Base-by-base conservation (phyloP, 805 yeast species). In the Kockiozyma suomiensis region DNA sequence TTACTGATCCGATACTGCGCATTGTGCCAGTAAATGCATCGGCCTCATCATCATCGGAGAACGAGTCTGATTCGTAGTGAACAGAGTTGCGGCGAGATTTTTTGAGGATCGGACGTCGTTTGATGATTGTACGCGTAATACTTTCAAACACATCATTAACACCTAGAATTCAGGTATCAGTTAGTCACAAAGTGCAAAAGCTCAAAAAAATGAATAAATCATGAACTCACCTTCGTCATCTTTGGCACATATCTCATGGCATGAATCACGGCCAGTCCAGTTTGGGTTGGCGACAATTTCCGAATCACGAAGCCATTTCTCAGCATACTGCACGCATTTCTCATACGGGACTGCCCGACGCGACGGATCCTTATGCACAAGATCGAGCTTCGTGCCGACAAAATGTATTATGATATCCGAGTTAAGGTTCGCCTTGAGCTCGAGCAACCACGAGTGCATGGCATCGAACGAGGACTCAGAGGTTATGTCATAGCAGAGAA, bases 311-410 rank as follows among this genome's bases (percentile, higher is more conserved):
- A 54, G 66, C 60, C 68, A 55, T 50, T 68, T 46, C 41, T 67
- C 58, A 17, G 74, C 75, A 54, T 68, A 72, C 32, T 67, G 69
- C 30, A 72, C 69, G 57, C 75, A 72, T 12, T 67, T 65, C 54
- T 72, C 75, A 54, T 70, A 71, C 56, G 75, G 72, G 30, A 72
- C 75, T 58, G 72, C 69, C 4, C 75, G 69, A 43, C 66, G 54
- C 7, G 72, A 61, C 21, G 74, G 74, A 58, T 67, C 75, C n/a
- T 65, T 70, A 48, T 62, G 67, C 47, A 70, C 75, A 54, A 72
- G 61, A 49, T 72, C 75, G 43, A 71, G 67, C 62, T 72, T 72
- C 40, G 75, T 72, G 51, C 75, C 75, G 48, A 72, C 75, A 43
- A 72, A 67, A 53, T 71, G 74, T 19, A 72, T 72, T 12, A 63